Percentiles rank a stretch among this genome's conserved stretches.
Conservation (phyloP, 2,329 filamentous ascomycete species). For the Paraphaeosphaeria minitans region DNA sequence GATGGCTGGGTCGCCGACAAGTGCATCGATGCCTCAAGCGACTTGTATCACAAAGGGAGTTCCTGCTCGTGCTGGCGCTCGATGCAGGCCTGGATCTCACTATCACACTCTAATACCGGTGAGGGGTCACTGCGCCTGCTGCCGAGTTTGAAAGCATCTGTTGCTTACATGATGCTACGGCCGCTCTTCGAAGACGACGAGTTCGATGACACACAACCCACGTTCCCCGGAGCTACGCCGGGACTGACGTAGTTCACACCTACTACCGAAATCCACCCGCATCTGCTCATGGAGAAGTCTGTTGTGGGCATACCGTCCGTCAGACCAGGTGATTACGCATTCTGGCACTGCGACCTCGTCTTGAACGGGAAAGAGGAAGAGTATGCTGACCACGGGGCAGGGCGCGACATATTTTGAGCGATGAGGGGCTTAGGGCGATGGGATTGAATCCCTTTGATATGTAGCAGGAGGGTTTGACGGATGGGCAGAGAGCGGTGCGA, state of each 20-base stretch:
- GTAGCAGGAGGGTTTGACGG: slow-evolving; percentile 21
- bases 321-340: slow-evolving; percentile 29
- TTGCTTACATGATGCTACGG: slow-evolving; percentile 27
- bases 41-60: slow-evolving; percentile 25
- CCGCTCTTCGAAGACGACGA: slow-evolving; percentile 27
- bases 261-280: slow-evolving; percentile 17
- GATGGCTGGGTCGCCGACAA: slow-evolving; percentile 24
- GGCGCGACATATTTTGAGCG: slow-evolving; percentile 19
- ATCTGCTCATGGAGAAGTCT: slow-evolving; percentile 21
- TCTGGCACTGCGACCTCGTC: slow-evolving; percentile 33
- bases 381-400: slow-evolving; percentile 21
- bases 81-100: slow-evolving; percentile 24
- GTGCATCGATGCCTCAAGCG: slow-evolving; percentile 25
- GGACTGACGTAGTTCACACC: slow-evolving; percentile 12
- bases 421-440: slow-evolving; percentile 19
- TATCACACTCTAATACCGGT: slow-evolving; percentile 23
- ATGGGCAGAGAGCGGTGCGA: slow-evolving; percentile 21
- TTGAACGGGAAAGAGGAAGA: slow-evolving; percentile 2
- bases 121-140: slow-evolving; percentile 22
- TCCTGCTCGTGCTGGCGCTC: slow-evolving; percentile 19
- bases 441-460: slow-evolving; percentile 23
- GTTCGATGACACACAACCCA: slow-evolving; percentile 15
- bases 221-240: slow-evolving; percentile 13
- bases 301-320: slow-evolving; percentile 26
- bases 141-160: slow-evolving; percentile 23